Evolutionary conservation across 2,329 filamentous ascomycete species (phyloP).

Genomic region (Rhinocladiella mackenziei): DNA sequence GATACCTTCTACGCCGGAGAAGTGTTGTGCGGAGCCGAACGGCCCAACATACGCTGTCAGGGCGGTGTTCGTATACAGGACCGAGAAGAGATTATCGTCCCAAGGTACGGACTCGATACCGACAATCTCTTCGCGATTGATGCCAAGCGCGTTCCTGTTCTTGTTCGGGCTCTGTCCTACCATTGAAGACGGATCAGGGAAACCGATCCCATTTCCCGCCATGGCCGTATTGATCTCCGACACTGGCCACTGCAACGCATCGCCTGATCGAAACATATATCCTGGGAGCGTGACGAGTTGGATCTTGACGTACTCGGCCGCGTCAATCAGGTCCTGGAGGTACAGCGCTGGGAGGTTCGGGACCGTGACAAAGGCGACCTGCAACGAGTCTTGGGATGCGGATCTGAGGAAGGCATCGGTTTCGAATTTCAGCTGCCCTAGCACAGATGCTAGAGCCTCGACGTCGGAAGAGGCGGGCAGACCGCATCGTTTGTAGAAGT

Average conservation of each 20-base stretch:
- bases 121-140: too few relatives aligned
- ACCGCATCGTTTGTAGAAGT: neutral
- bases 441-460: neutral
- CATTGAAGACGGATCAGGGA: neutral
- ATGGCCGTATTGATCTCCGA: neutral
- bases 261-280: neutral
- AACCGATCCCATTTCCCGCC: neutral
- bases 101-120: too few relatives aligned
- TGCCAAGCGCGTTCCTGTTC: too few relatives aligned
- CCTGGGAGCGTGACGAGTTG: neutral
- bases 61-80: neutral
- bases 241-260: neutral
- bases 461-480: neutral
- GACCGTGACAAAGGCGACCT: neutral
- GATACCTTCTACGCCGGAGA: neutral
- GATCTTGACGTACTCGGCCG: neutral
- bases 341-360: neutral
- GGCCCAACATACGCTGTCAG: neutral
- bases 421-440: neutral
- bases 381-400: neutral
- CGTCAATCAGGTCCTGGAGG: neutral
- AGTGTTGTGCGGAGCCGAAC: neutral
- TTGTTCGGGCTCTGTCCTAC: too few relatives aligned
- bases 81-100: neutral
- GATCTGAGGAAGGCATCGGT: neutral